These are phyloP conservation scores for Beauveria pseudobassiana DNA, from an alignment of 2,329 filamentous ascomycete genomes.

Conservation along the genomic window DNA sequence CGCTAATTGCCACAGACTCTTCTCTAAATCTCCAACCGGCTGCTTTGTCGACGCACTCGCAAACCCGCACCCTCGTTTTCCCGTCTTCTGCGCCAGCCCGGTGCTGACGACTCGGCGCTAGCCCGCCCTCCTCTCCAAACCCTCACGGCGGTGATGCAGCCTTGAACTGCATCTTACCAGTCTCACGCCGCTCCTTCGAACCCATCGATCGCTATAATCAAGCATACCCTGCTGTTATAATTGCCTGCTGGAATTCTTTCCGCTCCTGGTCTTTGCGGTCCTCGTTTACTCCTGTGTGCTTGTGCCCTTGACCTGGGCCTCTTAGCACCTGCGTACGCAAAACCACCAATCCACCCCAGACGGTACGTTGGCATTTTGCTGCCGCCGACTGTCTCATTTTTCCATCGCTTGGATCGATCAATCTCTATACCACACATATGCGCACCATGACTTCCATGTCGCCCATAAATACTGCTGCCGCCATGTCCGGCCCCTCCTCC, in stretches of 20 bases:
- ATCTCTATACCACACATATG: constrained; percentile 21
- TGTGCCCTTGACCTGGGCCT: background rate
- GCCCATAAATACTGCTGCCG: constrained; percentile 30
- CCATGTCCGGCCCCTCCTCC: constrained; percentile 28
- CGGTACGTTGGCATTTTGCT: background rate
- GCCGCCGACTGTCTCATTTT: constrained; percentile 5
- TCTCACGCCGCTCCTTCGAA: constrained; percentile 1
- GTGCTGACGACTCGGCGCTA: constrained; percentile 20
- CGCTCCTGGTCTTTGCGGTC: background rate
- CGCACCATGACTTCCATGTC: constrained; percentile 39
- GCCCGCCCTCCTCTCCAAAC: constrained; percentile 10
- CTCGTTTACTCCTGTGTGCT: background rate
- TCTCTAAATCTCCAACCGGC: background rate
- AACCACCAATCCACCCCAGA: constrained; percentile 20
- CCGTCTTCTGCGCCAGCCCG: constrained; percentile 18
- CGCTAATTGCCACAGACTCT: constrained; percentile 11
- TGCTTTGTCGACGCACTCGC: background rate
- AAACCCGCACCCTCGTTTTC: constrained; percentile 14
- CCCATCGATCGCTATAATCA: constrained; percentile 3
- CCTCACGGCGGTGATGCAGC: constrained; percentile 9
- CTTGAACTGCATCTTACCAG: constrained; percentile 8
- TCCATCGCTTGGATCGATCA: constrained; percentile 16
- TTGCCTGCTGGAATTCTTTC: background rate
- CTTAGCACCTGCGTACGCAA: constrained; percentile 19
- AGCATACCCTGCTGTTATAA: background rate